Evolutionary conservation across 352 stramenopile species (phyloP).

Genomic region (Pythium myriotylum): DNA sequence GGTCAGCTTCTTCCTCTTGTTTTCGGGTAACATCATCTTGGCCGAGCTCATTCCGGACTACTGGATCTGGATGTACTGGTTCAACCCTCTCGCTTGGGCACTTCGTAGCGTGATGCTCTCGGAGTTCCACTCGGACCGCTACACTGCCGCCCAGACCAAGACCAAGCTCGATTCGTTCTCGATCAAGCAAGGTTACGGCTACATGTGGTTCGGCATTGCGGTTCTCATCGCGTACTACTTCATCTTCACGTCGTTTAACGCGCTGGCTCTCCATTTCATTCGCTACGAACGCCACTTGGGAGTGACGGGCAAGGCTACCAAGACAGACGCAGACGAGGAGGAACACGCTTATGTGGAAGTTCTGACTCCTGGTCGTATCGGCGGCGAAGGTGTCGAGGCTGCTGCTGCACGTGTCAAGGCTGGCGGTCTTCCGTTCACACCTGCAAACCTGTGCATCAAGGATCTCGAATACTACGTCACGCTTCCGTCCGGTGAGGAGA

Average conservation of each 20-base stretch:
- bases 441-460: conserved; percentile 48
- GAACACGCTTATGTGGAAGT: conserved; percentile 46
- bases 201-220: conserved; percentile 50
- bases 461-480: conserved; percentile 61
- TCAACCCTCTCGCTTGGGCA: conserved; percentile 62
- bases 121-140: conserved; percentile 46
- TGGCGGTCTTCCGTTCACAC: conserved; percentile 39
- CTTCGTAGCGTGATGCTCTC: conserved; percentile 59
- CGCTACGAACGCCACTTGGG: conserved; percentile 52
- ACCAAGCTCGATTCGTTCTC: no score
- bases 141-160: no score
- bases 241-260: conserved; percentile 54
- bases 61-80: conserved; percentile 84
- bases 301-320: conserved; percentile 36
- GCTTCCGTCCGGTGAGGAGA: conserved; percentile 51
- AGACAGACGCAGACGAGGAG: conserved; percentile 30
- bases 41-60: conserved; percentile 65
- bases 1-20: conserved; percentile 69
- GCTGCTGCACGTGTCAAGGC: conserved; percentile 20
- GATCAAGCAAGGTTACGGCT: conserved; percentile 39
- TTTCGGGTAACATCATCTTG: conserved; percentile 77
- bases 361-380: conserved; percentile 27
- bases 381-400: background rate
- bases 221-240: conserved; percentile 58
- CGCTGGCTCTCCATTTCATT: conserved; percentile 49